phyloP scores from a whole-genome alignment of 495 filamentous ascomycete species.

The Lophiotrema nucula region DNA sequence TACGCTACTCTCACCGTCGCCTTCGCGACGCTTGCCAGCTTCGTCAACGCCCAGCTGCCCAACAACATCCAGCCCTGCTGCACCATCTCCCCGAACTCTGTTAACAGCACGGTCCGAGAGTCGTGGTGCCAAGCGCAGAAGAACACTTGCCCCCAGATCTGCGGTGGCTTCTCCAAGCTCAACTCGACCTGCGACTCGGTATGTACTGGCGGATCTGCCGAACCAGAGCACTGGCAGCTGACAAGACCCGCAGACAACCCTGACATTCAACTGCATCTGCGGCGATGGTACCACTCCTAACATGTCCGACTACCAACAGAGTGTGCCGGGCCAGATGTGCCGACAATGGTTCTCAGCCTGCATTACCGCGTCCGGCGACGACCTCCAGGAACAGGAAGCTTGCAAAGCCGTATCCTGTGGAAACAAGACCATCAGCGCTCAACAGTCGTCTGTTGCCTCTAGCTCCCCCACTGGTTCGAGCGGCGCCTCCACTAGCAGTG shows the following conservation, averaged over 20 bases:
- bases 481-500: not conserved
- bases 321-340: constrained; percentile 60
- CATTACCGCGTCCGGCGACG: constrained; percentile 47
- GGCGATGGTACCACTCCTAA: constrained; percentile 52
- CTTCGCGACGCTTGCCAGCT: constrained; percentile 37
- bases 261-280: constrained; percentile 57
- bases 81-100: constrained; percentile 28
- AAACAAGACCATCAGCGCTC: constrained; percentile 46
- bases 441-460: not conserved
- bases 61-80: constrained; percentile 23
- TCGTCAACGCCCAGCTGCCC: constrained; percentile 40
- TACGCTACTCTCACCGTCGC: constrained; percentile 41
- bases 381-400: constrained; percentile 46
- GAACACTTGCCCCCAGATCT: constrained; percentile 42
- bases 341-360: constrained; percentile 51
- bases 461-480: not conserved
- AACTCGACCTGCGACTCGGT: constrained; percentile 43
- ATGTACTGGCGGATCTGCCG: constrained; percentile 12
- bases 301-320: constrained; percentile 52
- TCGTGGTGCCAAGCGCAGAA: constrained; percentile 40
- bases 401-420: constrained; percentile 51
- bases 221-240: no score
- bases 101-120: constrained; percentile 17
- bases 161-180: constrained; percentile 34
- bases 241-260: constrained; percentile 42